Conservation (phyloP, 495 filamentous ascomycete species). For the Pseudotulostoma volvatum region DNA sequence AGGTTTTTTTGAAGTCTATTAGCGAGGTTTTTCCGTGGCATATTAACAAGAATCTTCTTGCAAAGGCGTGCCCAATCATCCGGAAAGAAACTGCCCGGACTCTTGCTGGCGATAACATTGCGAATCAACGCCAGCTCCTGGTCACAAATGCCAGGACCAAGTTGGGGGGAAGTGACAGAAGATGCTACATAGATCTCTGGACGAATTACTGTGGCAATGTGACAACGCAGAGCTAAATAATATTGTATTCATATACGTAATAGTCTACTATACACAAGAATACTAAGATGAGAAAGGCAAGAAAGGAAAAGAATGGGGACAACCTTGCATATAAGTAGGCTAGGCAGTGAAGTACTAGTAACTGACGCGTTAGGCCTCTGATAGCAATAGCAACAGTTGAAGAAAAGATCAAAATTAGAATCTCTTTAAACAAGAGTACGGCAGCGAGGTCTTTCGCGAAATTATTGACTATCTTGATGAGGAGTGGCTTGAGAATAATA, state of each 20-base stretch:
- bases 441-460: background rate
- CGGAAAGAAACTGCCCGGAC: background rate
- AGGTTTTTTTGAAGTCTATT: background rate
- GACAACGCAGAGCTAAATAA: too few relatives aligned
- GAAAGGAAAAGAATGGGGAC: too few relatives aligned
- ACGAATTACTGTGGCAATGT: too few relatives aligned
- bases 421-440: slow-evolving; percentile 1
- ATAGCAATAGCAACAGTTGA: background rate
- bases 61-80: background rate
- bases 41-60: background rate
- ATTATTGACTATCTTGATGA: slow-evolving; percentile 1
- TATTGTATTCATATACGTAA: too few relatives aligned
- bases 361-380: too few relatives aligned
- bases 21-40: background rate
- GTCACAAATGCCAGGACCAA: background rate
- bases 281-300: too few relatives aligned
- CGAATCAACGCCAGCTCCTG: background rate
- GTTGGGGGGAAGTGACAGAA: background rate
- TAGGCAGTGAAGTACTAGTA: too few relatives aligned
- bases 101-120: background rate
- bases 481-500: slow-evolving; percentile 1
- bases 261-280: too few relatives aligned
- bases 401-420: background rate
- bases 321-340: too few relatives aligned
- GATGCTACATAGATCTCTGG: background rate